Evolutionary conservation across 2,329 filamentous ascomycete species (phyloP), one percentile per base, ranked within the genome.

Genomic region (Apiospora arundinis): DNA sequence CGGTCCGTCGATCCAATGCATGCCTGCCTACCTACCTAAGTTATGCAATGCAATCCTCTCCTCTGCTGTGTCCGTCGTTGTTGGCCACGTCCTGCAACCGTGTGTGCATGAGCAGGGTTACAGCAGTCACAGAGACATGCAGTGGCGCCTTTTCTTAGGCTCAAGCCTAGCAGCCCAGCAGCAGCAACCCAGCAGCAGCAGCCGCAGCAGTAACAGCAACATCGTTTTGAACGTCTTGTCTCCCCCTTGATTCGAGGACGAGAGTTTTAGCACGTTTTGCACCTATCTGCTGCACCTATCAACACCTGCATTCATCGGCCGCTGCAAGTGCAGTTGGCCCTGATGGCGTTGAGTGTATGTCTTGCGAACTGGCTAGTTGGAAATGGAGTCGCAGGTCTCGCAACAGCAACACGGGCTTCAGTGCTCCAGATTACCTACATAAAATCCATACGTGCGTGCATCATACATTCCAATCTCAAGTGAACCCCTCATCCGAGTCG

Each of bases 361-460:
- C 48, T 52, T 25, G 48, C 48, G 48, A 25, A 28, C 23, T 52
- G 6, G 32, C 32, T 32, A 32, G 32, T 6, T 42, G 40, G 40
- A 14, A 16, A 45, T 45, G 52, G 28, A 60, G 52, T 60, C 28
- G 28, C 52, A 37, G 37, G 52, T 63, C 56, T 40, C 56, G 56
- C 32, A 63, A 63, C 56, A 63, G 56, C 32, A 63, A 63, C 56
- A 63, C 56, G 32, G 56, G 40, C 56, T 63, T n/a, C 56, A 56
- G 11, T 28, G 9, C 48, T 32, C 32, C 32, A 32, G 23, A 60
- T 60, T 28, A 60, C 52, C 52, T 60, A 60, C 52, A 60, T 60
- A 18, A 28, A 56, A 49, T 56, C 16, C 49, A 9, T 32, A 63
- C 56, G 16, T 37, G n/a, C 23, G 16, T 37, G n/a, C 23, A 14